Evolutionary conservation across 163 green algal genomes (phyloP).

Genomic region (Chlamydomonas reinhardtii): DNA sequence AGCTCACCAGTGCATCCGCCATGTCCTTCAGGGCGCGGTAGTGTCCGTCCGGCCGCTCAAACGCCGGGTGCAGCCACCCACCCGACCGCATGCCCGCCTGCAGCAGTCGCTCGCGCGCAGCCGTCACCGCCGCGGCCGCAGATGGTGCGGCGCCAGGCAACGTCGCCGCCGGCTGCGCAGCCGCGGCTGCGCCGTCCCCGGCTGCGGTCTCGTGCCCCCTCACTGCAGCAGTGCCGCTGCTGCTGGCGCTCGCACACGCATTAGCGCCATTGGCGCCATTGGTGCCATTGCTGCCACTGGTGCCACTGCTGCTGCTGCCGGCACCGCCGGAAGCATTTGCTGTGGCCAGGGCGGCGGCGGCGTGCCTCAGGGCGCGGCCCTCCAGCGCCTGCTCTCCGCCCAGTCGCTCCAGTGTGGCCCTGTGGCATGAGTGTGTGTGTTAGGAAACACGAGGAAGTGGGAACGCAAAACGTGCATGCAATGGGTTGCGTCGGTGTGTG

Average conservation of each 20-base stretch:
- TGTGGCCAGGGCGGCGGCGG: slow-evolving; percentile 4
- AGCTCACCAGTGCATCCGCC: neutral
- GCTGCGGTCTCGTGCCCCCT: too few relatives aligned
- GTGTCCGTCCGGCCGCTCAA: slow-evolving; percentile 43
- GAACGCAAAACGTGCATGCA: too few relatives aligned
- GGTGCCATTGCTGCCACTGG: neutral
- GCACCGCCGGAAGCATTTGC: neutral
- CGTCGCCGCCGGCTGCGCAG: neutral
- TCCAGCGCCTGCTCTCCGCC: slow-evolving; percentile 15
- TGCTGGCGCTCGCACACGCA: too few relatives aligned
- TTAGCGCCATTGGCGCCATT: neutral
- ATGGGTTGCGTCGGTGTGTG: too few relatives aligned
- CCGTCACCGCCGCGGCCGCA: neutral
- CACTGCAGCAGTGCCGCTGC: too few relatives aligned
- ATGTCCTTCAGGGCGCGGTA: slow-evolving; percentile 37
- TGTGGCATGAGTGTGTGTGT: too few relatives aligned
- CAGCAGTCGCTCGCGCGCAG: slow-evolving; percentile 14
- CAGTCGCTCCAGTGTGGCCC: neutral
- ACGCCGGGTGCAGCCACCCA: slow-evolving; percentile 48
- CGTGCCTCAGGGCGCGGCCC: neutral
- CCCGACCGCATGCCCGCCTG: slow-evolving; percentile 2
- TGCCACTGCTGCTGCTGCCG: neutral
- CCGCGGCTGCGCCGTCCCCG: too few relatives aligned
- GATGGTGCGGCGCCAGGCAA: neutral
- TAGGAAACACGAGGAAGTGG: too few relatives aligned